These are phyloP conservation scores for Hyaloscypha hepaticicola DNA, from an alignment of 495 filamentous ascomycete species.

Conservation along the genomic window DNA sequence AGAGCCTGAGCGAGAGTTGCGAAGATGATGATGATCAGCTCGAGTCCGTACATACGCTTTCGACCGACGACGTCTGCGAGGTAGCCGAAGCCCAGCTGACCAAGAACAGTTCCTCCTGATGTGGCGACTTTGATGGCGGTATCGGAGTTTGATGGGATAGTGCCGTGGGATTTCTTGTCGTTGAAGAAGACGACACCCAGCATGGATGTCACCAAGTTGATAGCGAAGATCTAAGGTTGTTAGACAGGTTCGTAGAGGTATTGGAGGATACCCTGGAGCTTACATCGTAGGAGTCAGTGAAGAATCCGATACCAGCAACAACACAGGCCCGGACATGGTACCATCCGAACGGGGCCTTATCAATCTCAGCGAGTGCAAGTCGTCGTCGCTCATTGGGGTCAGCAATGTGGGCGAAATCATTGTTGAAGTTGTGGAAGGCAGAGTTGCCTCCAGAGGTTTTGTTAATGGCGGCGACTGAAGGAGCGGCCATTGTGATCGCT, in stretches of 20 bases:
- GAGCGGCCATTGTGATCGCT: slow-evolving; percentile 12
- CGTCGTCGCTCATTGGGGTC: slow-evolving; percentile 75
- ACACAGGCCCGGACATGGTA: slow-evolving; percentile 64
- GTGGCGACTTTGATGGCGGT: slow-evolving; percentile 88
- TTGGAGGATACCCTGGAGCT: slow-evolving; percentile 62
- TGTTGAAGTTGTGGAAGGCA: slow-evolving; percentile 69
- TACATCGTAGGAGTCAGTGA: slow-evolving; percentile 78
- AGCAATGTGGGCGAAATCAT: slow-evolving; percentile 59
- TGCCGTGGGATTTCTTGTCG: slow-evolving; percentile 39
- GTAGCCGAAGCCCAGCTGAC: slow-evolving; percentile 79
- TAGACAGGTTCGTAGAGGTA: slow-evolving; percentile 31
- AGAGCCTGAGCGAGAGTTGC: slow-evolving; percentile 78
- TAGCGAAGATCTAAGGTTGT: slow-evolving; percentile 61
- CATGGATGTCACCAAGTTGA: slow-evolving; percentile 68
- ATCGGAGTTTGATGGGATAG: slow-evolving; percentile 63
- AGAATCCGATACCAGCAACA: slow-evolving; percentile 84
- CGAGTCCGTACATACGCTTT: slow-evolving; percentile 80
- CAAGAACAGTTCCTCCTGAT: slow-evolving; percentile 82
- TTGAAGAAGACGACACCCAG: slow-evolving; percentile 75
- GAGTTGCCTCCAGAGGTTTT: slow-evolving; percentile 62
- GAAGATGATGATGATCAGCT: slow-evolving; percentile 85
- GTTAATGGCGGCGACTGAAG: slow-evolving; percentile 21
- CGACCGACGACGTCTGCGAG: slow-evolving; percentile 76
- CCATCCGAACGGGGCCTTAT: slow-evolving; percentile 78
- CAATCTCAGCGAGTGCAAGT: slow-evolving; percentile 73